A percentile compares a stretch with the other conserved stretches of the same genome.
Conservation (phyloP, 208 protist genomes). For the Strigomonas galati region DNA sequence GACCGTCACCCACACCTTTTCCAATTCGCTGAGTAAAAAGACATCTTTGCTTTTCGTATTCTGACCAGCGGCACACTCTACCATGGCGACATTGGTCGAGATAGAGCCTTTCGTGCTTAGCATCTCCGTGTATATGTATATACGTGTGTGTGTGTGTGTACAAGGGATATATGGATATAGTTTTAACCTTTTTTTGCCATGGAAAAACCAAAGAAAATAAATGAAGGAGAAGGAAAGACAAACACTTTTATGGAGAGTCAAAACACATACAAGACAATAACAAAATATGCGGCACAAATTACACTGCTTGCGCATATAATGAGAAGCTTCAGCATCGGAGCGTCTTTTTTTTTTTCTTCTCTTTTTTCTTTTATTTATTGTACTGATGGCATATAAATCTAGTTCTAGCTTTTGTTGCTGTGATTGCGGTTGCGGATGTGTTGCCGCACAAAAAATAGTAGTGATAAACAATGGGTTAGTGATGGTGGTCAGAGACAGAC, state of each 20-base stretch:
- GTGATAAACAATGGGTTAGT: too few relatives aligned
- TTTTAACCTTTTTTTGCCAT: slow-evolving; percentile 1
- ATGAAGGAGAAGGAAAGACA: neutral
- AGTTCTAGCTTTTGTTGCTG: too few relatives aligned
- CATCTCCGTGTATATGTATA: slow-evolving; percentile 25
- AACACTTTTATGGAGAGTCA: too few relatives aligned
- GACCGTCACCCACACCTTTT: slow-evolving; percentile 78
- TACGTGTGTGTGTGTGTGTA: neutral
- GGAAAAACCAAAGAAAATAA: neutral
- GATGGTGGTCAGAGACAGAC: too few relatives aligned
- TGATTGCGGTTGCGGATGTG: too few relatives aligned
- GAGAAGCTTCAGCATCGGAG: too few relatives aligned
- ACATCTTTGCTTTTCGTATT: slow-evolving; percentile 44
- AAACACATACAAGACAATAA: too few relatives aligned
- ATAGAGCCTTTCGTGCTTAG: slow-evolving; percentile 73
- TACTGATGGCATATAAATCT: too few relatives aligned
- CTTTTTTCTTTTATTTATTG: neutral
- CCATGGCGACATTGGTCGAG: slow-evolving; percentile 68
- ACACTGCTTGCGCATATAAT: too few relatives aligned
- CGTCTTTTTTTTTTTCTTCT: too few relatives aligned
- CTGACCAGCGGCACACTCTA: slow-evolving; percentile 79
- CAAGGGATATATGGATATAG: neutral
- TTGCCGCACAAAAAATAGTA: too few relatives aligned
- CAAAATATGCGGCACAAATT: too few relatives aligned
- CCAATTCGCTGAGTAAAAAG: slow-evolving; percentile 81